Evolutionary conservation across 2,329 filamentous ascomycete genomes (phyloP).

Genomic region (Aspergillus aculeatinus): DNA sequence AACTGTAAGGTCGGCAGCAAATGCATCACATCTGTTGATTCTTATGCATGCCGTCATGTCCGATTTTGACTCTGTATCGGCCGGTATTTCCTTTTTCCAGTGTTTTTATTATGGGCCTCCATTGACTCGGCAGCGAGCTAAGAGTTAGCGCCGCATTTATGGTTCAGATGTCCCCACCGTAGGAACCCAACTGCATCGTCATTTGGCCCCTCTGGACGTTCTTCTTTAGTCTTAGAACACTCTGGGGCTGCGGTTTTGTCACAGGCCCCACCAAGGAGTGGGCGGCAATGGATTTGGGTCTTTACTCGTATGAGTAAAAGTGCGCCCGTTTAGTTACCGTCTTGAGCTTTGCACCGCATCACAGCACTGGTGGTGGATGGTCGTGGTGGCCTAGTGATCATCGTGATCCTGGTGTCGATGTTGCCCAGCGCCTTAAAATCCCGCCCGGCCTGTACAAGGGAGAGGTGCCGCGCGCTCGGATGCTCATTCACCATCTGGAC

Average conservation of each 20-base stretch:
- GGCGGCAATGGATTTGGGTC: not conserved
- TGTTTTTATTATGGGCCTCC: not conserved
- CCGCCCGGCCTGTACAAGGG: not conserved
- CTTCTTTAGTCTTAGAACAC: not conserved
- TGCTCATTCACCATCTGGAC: not conserved
- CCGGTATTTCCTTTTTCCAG: not conserved
- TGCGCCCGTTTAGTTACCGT: not conserved
- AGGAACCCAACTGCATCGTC: conserved; percentile 2
- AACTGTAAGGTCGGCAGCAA: not conserved
- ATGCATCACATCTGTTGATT: not conserved
- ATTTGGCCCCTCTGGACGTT: conserved; percentile 1
- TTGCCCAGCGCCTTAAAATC: not conserved
- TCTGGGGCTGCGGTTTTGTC: not conserved
- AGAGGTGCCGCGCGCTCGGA: not conserved
- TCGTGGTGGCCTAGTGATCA: not conserved
- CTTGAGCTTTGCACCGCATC: not conserved
- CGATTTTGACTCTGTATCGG: not conserved
- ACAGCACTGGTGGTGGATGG: not conserved
- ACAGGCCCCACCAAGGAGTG: not conserved
- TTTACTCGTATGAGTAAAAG: not conserved
- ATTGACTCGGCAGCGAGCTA: not conserved
- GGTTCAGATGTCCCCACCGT: not conserved
- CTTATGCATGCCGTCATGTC: not conserved
- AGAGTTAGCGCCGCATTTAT: conserved; percentile 2
- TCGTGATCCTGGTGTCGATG: not conserved